Percentiles rank a stretch among this genome's conserved stretches.
phyloP scores from a whole-genome alignment of 2,329 filamentous ascomycete species.

The Fusarium phyllophilum region DNA sequence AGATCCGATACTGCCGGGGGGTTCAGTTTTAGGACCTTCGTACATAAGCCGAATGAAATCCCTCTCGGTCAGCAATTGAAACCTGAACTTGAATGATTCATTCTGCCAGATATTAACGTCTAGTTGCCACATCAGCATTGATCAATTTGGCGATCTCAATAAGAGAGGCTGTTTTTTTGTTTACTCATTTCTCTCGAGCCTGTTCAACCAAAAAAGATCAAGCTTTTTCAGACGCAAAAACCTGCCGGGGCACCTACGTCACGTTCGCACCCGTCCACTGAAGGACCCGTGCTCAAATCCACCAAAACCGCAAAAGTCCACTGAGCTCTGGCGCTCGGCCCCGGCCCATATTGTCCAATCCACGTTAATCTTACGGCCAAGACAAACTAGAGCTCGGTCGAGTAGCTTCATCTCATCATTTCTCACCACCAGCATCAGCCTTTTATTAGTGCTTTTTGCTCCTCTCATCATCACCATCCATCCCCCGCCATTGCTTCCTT shows the following conservation, averaged over 20 bases:
- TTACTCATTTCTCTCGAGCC: constrained; percentile 8
- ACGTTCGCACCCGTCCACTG: constrained; percentile 19
- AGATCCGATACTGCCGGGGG: constrained; percentile 36
- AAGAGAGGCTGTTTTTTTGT: constrained; percentile 19
- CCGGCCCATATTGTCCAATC: constrained; percentile 15
- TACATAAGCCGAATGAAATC: constrained; percentile 27
- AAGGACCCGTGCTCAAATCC: constrained; percentile 21
- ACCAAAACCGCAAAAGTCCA: constrained; percentile 9
- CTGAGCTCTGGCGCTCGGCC: constrained; percentile 5
- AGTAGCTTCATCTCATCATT: constrained; percentile 35
- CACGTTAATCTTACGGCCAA: constrained; percentile 11
- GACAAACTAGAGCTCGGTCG: constrained; percentile 25
- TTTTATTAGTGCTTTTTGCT: constrained; percentile 35
- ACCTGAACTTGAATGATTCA: background rate
- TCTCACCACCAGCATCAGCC: constrained; percentile 23
- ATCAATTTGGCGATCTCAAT: constrained; percentile 18
- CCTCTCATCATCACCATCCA: constrained; percentile 35
- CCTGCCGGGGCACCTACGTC: constrained; percentile 26
- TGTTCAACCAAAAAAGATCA: constrained; percentile 12
- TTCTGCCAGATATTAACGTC: background rate
- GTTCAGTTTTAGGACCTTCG: constrained; percentile 7
- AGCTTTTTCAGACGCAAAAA: constrained; percentile 22
- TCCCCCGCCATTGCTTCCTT: constrained; percentile 35
- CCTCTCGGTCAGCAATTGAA: constrained; percentile 14
- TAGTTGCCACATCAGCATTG: background rate